Percentiles rank a stretch among this genome's conserved stretches.
Conservation (phyloP, 495 filamentous ascomycete species). For the Talaromyces wortmannii region DNA sequence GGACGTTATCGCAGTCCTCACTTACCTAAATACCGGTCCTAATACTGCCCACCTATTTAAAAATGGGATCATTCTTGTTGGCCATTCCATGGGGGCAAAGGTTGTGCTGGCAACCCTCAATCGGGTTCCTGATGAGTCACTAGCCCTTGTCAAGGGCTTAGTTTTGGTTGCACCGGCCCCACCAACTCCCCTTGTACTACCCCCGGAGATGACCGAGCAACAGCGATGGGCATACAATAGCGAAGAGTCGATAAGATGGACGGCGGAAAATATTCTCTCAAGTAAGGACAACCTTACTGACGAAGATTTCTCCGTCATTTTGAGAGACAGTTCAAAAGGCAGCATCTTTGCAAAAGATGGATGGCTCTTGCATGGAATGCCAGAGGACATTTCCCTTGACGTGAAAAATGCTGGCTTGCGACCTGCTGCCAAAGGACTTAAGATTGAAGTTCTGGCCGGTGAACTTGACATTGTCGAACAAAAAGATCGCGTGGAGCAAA, state of each 20-base stretch:
- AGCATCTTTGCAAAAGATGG: conserved; percentile 23
- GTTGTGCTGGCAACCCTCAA: conserved; percentile 24
- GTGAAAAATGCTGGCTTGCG: background rate
- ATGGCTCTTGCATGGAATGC: conserved; percentile 34
- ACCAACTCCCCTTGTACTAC: conserved; percentile 20
- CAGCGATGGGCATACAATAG: conserved; percentile 25
- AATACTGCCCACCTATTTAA: conserved; percentile 4
- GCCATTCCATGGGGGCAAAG: conserved; percentile 39
- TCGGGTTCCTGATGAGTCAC: conserved; percentile 1
- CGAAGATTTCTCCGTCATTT: conserved; percentile 14
- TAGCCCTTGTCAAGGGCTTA: conserved; percentile 17
- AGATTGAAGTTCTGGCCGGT: conserved; percentile 19
- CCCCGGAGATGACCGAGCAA: conserved; percentile 27
- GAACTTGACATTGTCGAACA: conserved; percentile 27
- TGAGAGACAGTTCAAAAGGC: conserved; percentile 22
- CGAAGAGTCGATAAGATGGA: conserved; percentile 20
- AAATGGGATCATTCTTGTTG: conserved; percentile 25
- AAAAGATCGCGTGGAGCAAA: conserved; percentile 21
- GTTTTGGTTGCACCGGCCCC: conserved; percentile 30
- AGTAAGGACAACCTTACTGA: conserved; percentile 10
- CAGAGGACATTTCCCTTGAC: conserved; percentile 23
- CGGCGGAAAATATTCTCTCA: conserved; percentile 26
- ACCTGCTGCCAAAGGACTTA: background rate
- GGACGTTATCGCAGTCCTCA: conserved; percentile 21
- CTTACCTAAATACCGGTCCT: conserved; percentile 6